Conservation (phyloP, 140 eudicot genomes). For the Senecio squalidus region DNA sequence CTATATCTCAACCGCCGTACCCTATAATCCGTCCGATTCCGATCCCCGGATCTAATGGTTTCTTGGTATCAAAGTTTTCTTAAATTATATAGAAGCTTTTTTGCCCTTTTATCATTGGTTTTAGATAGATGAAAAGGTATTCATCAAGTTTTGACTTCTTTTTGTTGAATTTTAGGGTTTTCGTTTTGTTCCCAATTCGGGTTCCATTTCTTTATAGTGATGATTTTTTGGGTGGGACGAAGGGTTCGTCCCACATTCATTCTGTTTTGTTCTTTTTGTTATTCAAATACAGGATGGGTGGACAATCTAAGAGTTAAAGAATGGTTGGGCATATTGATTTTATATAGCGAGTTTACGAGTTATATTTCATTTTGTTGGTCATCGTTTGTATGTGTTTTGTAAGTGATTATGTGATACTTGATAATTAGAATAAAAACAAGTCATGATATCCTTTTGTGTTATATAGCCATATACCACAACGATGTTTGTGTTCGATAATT, state of each 20-base stretch:
- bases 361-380: not conserved
- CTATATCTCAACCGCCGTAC: conserved; percentile 60
- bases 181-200: not conserved
- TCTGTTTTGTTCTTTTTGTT: conserved; percentile 29
- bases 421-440: too few species aligned
- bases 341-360: not conserved
- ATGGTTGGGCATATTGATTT: conserved; percentile 15
- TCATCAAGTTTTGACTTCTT: conserved; percentile 25
- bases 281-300: conserved; percentile 30
- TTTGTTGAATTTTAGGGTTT: not conserved
- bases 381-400: too few species aligned
- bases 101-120: not conserved
- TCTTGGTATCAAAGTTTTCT: conserved; percentile 50
- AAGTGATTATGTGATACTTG: too few species aligned
- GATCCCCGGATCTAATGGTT: conserved; percentile 47
- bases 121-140: conserved; percentile 8
- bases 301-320: too few species aligned
- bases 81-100: conserved; percentile 14
- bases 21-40: conserved; percentile 51
- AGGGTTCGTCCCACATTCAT: conserved; percentile 22
- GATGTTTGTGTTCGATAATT: too few species aligned
- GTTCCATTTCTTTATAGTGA: conserved; percentile 1
- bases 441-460: too few species aligned
- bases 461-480: too few species aligned
- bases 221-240: not conserved